Evolutionary conservation across 1,139 yeast genomes (phyloP).

Genomic region (Blastobotrys buckinghamii): DNA sequence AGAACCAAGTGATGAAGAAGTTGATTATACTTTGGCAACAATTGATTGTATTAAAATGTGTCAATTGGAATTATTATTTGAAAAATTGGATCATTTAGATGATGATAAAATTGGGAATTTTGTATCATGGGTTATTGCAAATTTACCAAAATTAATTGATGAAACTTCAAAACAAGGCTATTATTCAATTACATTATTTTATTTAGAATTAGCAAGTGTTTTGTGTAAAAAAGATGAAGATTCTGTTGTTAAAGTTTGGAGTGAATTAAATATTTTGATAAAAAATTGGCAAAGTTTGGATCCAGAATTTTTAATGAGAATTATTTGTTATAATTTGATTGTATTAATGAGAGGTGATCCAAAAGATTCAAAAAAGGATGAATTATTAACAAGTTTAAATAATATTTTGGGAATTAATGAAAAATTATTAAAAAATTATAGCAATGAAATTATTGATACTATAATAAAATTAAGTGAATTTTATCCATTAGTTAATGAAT

Average conservation of each 20-base stretch:
- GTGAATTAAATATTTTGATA: constrained; percentile 17
- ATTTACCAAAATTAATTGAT: constrained; percentile 25
- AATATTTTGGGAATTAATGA: constrained; percentile 12
- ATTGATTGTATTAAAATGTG: constrained; percentile 75
- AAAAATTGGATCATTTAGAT: constrained; percentile 19
- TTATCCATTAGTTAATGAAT: background rate
- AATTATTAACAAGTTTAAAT: constrained; percentile 29
- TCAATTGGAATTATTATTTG: constrained; percentile 48
- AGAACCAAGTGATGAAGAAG: constrained; percentile 90
- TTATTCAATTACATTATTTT: constrained; percentile 22
- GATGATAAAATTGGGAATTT: constrained; percentile 11
- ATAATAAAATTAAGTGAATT: constrained; percentile 36
- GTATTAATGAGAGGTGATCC: constrained; percentile 36
- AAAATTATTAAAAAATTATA: constrained; percentile 12
- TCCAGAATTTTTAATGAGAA: constrained; percentile 30
- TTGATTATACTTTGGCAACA: constrained; percentile 77
- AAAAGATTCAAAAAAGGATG: constrained; percentile 30
- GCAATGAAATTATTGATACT: constrained; percentile 27
- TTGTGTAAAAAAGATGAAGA: constrained; percentile 9
- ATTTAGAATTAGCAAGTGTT: constrained; percentile 23
- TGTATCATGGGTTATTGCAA: constrained; percentile 22
- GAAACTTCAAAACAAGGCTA: constrained; percentile 20
- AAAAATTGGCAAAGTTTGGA: constrained; percentile 25
- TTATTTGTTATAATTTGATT: constrained; percentile 22
- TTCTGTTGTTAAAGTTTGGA: constrained; percentile 15